phyloP scores from a whole-genome alignment of 148 eudicot genomes.

The Rhododendron mucronatum region DNA sequence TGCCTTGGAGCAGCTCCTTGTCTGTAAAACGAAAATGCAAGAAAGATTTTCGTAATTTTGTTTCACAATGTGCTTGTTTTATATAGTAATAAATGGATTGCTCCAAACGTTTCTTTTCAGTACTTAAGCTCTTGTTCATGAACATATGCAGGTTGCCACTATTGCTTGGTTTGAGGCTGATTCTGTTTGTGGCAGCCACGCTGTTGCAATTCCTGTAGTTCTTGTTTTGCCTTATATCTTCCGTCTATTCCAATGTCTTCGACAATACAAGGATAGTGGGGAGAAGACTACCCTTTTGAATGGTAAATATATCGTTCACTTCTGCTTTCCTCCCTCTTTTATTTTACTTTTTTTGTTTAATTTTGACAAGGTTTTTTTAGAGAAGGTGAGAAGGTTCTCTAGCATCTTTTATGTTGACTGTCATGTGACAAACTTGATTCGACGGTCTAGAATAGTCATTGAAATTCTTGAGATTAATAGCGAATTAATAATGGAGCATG shows the following conservation, averaged over 20 bases:
- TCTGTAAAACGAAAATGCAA: not conserved
- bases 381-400: not conserved
- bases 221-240: conserved; percentile 94
- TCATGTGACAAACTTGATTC: not conserved
- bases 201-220: conserved; percentile 81
- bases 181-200: conserved; percentile 97
- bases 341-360: not conserved
- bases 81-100: not conserved
- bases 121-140: conserved; percentile 1
- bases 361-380: not conserved
- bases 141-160: conserved; percentile 76
- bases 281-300: conserved; percentile 81
- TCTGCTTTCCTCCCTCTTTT: not conserved
- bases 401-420: not conserved
- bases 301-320: conserved; percentile 39
- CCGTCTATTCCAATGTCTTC: conserved; percentile 90
- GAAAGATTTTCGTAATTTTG: not conserved
- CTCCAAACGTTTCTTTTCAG: not conserved
- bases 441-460: not conserved
- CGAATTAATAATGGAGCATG: not conserved
- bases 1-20: not conserved
- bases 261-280: conserved; percentile 86
- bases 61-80: not conserved
- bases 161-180: conserved; percentile 99
- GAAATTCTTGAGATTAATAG: not conserved